Evolutionary conservation across 495 filamentous ascomycete genomes (phyloP), one percentile per base, ranked within the genome.

Genomic region (Podospora sp.): DNA sequence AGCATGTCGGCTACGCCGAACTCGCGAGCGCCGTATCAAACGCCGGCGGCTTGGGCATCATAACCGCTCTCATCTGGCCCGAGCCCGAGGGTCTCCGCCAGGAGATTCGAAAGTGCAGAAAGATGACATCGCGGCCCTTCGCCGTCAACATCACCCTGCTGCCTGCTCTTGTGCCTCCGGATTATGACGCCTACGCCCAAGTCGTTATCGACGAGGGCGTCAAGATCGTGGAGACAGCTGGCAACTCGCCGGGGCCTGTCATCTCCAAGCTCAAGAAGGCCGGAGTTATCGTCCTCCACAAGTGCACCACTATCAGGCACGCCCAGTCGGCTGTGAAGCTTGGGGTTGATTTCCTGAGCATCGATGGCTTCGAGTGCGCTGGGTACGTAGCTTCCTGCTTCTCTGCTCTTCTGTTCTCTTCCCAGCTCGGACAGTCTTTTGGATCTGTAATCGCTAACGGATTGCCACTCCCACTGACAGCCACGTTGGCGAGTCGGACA

Each of bases 341-440:
- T 40, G 95, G 95, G 61, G 95, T 97, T 0, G 95, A 99, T 78
- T 99, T 99, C 79, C 81, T 99, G 36, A 92, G 88, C 33, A 98
- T 99, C 71, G 95, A 99, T 73, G 95, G 95, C 22, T 98, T 99
- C 71, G 95, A 99, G 79, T 99, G 95, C 78, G 95, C 93, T 24
- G 95, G 95, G 62, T 96, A 94, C 76, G 81, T 78, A 29, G 18
- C 40, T 29, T 22, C 58, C 63, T 24, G 7, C 9, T 60, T 35
- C 26, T 26, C 29, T n/a, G 16, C 24, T 25, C 49, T 56, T 22
- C 35, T 21, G 20, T 46, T 18, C 14, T 24, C 55, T 25, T 46
- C 40, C 40, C 49, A 51, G 40, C 25, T 11, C 18, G 9, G n/a
- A 8, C 29, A 8, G 27, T 3, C 27, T 26, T 63, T 36, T 25